phyloP scores from a whole-genome alignment of 805 yeast genomes.

The Wickerhamomyces canadensis region DNA sequence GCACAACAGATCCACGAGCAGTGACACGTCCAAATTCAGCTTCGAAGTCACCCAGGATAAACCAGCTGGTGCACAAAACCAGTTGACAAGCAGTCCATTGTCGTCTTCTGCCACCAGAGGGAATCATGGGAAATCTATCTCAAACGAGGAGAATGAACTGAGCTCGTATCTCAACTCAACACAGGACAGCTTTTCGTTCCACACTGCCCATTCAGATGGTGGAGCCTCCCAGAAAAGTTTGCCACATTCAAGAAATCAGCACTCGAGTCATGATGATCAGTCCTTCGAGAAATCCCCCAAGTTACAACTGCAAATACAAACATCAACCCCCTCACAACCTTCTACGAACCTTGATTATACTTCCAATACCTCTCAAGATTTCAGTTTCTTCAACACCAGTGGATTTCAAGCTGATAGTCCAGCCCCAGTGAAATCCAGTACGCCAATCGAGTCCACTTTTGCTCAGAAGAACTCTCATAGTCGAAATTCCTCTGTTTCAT shows the following conservation, averaged over 20 bases:
- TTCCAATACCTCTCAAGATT: constrained; percentile 13
- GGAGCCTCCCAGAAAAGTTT: constrained; percentile 14
- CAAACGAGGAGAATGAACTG: background rate
- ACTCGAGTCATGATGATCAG: constrained; percentile 1
- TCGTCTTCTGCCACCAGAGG: background rate
- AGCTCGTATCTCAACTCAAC: background rate
- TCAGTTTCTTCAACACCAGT: constrained; percentile 22
- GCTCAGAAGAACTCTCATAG: constrained; percentile 15
- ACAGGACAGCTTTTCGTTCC: constrained; percentile 11
- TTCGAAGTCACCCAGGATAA: constrained; percentile 8
- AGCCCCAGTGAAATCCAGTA: constrained; percentile 2
- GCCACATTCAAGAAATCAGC: constrained; percentile 15
- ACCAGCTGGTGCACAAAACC: constrained; percentile 2
- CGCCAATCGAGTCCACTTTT: background rate
- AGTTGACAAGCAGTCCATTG: background rate
- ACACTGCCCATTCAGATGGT: constrained; percentile 17
- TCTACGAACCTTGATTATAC: background rate
- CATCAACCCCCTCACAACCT: constrained; percentile 9
- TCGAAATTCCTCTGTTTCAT: constrained; percentile 28
- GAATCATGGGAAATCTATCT: background rate
- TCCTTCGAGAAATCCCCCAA: constrained; percentile 8
- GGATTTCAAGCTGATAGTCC: constrained; percentile 10
- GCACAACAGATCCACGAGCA: constrained; percentile 3
- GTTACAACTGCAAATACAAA: constrained; percentile 11
- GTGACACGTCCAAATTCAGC: constrained; percentile 15